Base-by-base conservation (phyloP, 495 filamentous ascomycete genomes). In the Aspergillus nidulans region DNA sequence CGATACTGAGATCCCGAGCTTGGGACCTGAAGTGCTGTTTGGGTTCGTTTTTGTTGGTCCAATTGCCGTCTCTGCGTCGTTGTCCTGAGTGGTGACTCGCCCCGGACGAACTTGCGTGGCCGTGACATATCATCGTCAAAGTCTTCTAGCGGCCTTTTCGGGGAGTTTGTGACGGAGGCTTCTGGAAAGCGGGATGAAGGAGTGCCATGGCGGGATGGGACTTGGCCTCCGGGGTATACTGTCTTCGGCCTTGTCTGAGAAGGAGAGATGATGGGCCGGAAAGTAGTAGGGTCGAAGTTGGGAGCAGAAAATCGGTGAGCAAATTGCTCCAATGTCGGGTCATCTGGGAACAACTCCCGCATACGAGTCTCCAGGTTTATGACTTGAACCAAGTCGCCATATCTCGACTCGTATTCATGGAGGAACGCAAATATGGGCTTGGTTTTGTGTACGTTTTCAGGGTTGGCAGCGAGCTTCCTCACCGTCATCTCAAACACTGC, bases 401-500 rank as follows among this genome's bases (percentile, higher is more conserved):
- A 97, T 42, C 88, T 81, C n/a, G 89, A 88, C 70, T 97, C 92
- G 65, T 95, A 97, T 51, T 90, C 85, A 67, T 98, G 91, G 62
- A 98, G 92, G 69, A 88, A 97, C 1, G 82, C 75, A 55, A 92
- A 95, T 1, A 98, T 81, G 4, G 85, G 83, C 63, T 95, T 95
- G 5, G 90, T 78, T 59, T 91, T 95, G 53, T 80, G 76, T 0
- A 85, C 72, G 30, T 78, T 78, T 57, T 92, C 87, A 0, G 85
- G 80, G 54, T 88, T 92, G 25, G 83, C 76, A 19, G 86, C 83
- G 42, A 95, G 77, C 48, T 85, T 85, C 61, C 84, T 85, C 48
- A 96, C 89, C 2, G 89, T 88, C 30, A 90, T 96, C 63, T 97
- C 92, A 69, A 97, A 98, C 18, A 96, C 88, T 3, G 90, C 91